Conservation (phyloP, 108 stramenopile species). For the Cyclotella baltica region DNA sequence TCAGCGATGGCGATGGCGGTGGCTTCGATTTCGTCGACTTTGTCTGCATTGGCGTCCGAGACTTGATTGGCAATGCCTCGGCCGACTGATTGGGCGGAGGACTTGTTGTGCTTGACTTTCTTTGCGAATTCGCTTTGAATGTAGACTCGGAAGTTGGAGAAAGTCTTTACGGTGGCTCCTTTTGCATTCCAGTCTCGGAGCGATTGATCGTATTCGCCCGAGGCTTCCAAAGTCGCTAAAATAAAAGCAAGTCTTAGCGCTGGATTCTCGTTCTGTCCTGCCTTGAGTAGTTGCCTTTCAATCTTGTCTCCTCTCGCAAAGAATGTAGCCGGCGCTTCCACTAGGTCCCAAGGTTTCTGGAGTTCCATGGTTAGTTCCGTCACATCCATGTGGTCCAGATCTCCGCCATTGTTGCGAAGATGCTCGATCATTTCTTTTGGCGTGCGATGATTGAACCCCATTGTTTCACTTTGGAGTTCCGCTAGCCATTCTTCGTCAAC, state of each 20-base stretch:
- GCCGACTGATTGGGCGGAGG: neutral
- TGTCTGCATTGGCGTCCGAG: too few relatives aligned
- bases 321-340: constrained; percentile 4
- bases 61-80: too few relatives aligned
- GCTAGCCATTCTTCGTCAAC: neutral
- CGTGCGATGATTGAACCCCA: neutral
- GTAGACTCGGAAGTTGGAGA: constrained; percentile 15
- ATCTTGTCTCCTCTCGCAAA: constrained; percentile 22
- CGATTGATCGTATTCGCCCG: constrained; percentile 16
- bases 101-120: constrained; percentile 12
- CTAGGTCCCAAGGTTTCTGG: constrained; percentile 4
- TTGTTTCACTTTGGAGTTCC: neutral
- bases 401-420: neutral
- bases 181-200: constrained; percentile 22
- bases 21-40: too few relatives aligned
- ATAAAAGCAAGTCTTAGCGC: constrained; percentile 15
- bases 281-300: constrained; percentile 11
- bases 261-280: constrained; percentile 2
- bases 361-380: constrained; percentile 2
- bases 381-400: constrained; percentile 15
- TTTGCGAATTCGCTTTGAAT: constrained; percentile 14
- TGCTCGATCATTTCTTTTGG: constrained; percentile 6
- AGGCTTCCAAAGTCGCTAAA: constrained; percentile 9
- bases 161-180: neutral
- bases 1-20: too few relatives aligned